Percentiles rank a stretch among this genome's conserved stretches.
Evolutionary conservation across 2,329 filamentous ascomycete species (phyloP).

Genomic region (Trichoderma cornu-damae): DNA sequence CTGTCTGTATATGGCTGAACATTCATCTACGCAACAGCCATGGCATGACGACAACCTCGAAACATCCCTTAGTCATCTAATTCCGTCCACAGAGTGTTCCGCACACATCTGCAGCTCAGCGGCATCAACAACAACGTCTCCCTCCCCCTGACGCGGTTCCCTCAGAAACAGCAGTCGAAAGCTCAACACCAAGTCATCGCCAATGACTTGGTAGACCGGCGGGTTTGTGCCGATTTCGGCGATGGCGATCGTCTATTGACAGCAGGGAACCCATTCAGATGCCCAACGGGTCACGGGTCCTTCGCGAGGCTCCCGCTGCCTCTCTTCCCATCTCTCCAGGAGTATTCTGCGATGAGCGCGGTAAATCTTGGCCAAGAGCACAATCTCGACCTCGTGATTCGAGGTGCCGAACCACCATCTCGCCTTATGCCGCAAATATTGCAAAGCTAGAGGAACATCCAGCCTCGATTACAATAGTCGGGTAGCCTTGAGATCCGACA

Average conservation of each 20-base stretch:
- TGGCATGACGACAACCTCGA: too few relatives aligned
- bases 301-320: background rate
- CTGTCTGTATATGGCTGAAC: too few relatives aligned
- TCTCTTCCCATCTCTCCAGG: background rate
- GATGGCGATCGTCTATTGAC: background rate
- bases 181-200: background rate
- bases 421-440: background rate
- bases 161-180: background rate
- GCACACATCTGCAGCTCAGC: too few relatives aligned
- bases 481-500: background rate
- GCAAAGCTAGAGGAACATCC: background rate
- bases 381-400: background rate
- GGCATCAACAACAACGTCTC: too few relatives aligned
- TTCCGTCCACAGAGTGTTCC: too few relatives aligned
- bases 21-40: too few relatives aligned
- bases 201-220: background rate
- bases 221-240: background rate
- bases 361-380: background rate
- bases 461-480: background rate
- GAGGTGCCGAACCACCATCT: background rate
- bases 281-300: background rate
- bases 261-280: background rate
- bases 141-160: too few relatives aligned
- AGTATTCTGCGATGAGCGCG: background rate
- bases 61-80: background rate